phyloP scores from a whole-genome alignment of 805 yeast genomes.

The Cyberlindnera sargentensis region DNA sequence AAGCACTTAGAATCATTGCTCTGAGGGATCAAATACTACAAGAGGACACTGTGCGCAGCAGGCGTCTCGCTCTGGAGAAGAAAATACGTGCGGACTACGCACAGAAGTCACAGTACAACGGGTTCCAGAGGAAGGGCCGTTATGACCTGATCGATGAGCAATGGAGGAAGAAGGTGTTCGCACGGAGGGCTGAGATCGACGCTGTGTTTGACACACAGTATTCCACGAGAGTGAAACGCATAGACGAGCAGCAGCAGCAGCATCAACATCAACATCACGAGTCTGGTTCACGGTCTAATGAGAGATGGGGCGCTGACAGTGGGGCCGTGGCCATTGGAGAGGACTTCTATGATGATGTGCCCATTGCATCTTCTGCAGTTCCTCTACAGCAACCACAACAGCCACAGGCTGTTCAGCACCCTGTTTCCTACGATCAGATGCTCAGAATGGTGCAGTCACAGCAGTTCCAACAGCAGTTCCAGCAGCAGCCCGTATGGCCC shows the following conservation, averaged over 20 bases:
- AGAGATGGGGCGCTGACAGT: not conserved
- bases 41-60: slow-evolving; percentile 3
- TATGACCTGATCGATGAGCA: slow-evolving; percentile 18
- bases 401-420: not conserved
- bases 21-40: slow-evolving; percentile 12
- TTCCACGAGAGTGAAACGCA: not conserved
- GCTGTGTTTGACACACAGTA: slow-evolving; percentile 9
- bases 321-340: not conserved
- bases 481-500: too few species aligned
- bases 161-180: slow-evolving; percentile 11
- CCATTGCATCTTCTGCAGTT: slow-evolving; percentile 1
- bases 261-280: not conserved
- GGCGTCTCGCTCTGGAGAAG: slow-evolving; percentile 14
- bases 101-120: slow-evolving; percentile 16
- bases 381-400: not conserved
- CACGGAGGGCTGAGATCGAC: slow-evolving; percentile 9
- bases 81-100: slow-evolving; percentile 14
- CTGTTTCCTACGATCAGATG: not conserved
- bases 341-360: not conserved
- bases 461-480: too few species aligned
- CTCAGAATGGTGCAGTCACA: too few species aligned
- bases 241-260: not conserved
- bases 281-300: too few species aligned
- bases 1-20: slow-evolving; percentile 11
- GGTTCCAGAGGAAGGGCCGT: slow-evolving; percentile 20